Conservation (phyloP, 208 protist genomes). For the Leishmania aethiopica region DNA sequence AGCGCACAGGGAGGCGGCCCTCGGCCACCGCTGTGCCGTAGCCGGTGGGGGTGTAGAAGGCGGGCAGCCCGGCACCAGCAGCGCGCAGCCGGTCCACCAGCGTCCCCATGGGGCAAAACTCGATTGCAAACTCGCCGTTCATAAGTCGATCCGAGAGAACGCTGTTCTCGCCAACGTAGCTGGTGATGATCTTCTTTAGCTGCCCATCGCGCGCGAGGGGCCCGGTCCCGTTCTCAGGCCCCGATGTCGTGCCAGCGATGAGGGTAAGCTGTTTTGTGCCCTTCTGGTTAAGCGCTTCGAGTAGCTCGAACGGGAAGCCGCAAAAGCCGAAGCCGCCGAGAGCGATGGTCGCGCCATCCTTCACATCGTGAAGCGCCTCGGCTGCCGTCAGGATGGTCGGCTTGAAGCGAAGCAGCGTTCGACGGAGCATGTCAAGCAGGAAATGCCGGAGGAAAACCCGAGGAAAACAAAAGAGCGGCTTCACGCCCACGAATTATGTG, state of each 20-base stretch:
- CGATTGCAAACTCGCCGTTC: conserved; percentile 90
- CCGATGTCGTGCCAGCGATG: conserved; percentile 86
- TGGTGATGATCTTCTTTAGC: conserved; percentile 75
- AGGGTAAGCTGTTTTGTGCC: conserved; percentile 82
- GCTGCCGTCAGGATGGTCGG: conserved; percentile 30
- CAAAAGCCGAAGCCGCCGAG: conserved; percentile 94
- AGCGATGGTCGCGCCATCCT: conserved; percentile 49
- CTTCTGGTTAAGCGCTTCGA: conserved; percentile 60
- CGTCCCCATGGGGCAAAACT: conserved; percentile 95
- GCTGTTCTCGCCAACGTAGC: conserved; percentile 94
- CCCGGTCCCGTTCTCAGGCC: conserved; percentile 89
- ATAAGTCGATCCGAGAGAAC: conserved; percentile 89
- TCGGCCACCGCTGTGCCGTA: conserved; percentile 83
- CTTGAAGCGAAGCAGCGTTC: conserved; percentile 9
- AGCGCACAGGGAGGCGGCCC: conserved; percentile 88
- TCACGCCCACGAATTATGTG: not conserved
- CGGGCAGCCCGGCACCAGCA: conserved; percentile 94
- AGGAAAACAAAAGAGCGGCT: not conserved
- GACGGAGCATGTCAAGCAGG: conserved; percentile 25
- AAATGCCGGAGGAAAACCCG: not conserved
- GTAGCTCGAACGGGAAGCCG: conserved; percentile 89
- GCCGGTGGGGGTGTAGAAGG: conserved; percentile 94
- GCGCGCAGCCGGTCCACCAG: conserved; percentile 91
- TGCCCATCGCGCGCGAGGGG: conserved; percentile 86
- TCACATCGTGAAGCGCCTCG: conserved; percentile 60